phyloP scores from a whole-genome alignment of 805 yeast genomes.

The Scheffersomyces coipomensis region DNA sequence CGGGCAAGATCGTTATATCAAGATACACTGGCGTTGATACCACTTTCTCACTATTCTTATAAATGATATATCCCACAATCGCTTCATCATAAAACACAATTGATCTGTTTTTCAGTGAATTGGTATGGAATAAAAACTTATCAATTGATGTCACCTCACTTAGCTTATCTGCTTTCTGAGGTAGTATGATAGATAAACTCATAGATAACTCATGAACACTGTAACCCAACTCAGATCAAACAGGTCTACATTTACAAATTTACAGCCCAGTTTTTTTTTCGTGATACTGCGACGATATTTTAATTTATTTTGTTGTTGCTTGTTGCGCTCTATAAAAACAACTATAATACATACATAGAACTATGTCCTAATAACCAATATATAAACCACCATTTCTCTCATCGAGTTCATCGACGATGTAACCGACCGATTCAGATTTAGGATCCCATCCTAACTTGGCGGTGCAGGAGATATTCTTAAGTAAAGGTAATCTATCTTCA shows the following conservation, averaged over 20 bases:
- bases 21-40: conserved; percentile 10
- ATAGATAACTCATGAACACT: too few species aligned
- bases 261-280: too few species aligned
- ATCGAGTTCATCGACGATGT: conserved; percentile 67
- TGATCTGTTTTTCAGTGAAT: background rate
- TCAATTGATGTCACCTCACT: background rate
- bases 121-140: conserved; percentile 1
- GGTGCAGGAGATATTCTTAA: conserved; percentile 65
- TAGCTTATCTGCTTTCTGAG: conserved; percentile 3
- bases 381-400: conserved; percentile 78
- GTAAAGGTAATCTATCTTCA: conserved; percentile 71
- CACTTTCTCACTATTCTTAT: conserved; percentile 7
- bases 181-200: conserved; percentile 7
- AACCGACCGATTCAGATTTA: conserved; percentile 32
- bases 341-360: too few species aligned
- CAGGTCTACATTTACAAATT: too few species aligned
- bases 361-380: conserved; percentile 39
- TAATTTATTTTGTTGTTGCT: too few species aligned
- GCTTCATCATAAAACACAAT: conserved; percentile 28
- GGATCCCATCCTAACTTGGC: conserved; percentile 86
- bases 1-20: conserved; percentile 18
- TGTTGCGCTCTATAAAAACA: too few species aligned
- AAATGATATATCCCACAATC: conserved; percentile 25
- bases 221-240: too few species aligned
- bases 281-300: too few species aligned